Base-by-base conservation (phyloP, 192 early-diverging fungal species). In the Rhizophlyctis rosea region DNA sequence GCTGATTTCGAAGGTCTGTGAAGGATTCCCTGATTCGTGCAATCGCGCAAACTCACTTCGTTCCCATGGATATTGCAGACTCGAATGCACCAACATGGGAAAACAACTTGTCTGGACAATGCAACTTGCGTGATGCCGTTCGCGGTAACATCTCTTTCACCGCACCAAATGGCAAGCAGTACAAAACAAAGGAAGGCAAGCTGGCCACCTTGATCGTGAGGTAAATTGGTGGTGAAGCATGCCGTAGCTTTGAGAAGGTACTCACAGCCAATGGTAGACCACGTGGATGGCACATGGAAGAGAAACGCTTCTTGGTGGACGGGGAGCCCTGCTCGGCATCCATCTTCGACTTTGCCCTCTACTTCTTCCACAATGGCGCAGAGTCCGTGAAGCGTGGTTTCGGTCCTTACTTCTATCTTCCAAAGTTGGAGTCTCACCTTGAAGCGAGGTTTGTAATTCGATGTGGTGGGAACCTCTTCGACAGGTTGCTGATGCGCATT, bases 21-120 rank as follows among this genome's bases (percentile, higher is more conserved):
- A 44, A 34, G 25, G 48, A 36, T 24, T n/a, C n/a, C n/a, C n/a
- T n/a, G n/a, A n/a, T n/a, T n/a, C 39, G 18, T 44, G 39, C 7
- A 44, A 44, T 44, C 9, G 39, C 9, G 18, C n/a, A n/a, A n/a
- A n/a, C n/a, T 18, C 44, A 11, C 39, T 31, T 63, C 62, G 67
- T 57, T 61, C n/a, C 23, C 25, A 48, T 23, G 34, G 56, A 13
- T 44, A 51, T 29, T 32, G 51, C 23, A 87, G 96, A 98, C 80
- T 98, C 96, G 24, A 95, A 89, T 79, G 86, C 92, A n/a, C 96
- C 96, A 34, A 96, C 94, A n/a, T 98, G 94, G 94, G 87, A 90
- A 61, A 95, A 92, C 86, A 78, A 87, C 71, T 52, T 94, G 51
- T 85, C 82, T 61, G 96, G 96, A 32, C 92, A 94, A 75, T 77